These are phyloP conservation scores for Aspergillus neoniger DNA, from an alignment of 2,329 filamentous ascomycete species.

Conservation along the genomic window DNA sequence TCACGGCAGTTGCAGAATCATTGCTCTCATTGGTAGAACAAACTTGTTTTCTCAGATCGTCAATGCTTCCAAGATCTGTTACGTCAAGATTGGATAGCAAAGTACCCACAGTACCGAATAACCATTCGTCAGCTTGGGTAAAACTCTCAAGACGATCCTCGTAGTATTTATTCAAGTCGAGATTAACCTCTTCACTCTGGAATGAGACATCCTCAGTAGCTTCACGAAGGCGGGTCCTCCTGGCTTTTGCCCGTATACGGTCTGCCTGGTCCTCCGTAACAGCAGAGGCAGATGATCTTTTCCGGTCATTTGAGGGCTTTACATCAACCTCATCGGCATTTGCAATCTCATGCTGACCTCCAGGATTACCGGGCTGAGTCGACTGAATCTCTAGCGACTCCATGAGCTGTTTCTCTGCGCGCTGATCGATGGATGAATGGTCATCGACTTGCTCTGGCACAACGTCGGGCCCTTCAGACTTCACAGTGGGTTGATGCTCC, in stretches of 20 bases:
- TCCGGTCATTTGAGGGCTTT: constrained; percentile 51
- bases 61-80: constrained; percentile 46
- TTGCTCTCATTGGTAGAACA: constrained; percentile 19
- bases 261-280: constrained; percentile 60
- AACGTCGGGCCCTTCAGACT: constrained; percentile 16
- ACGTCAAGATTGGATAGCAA: constrained; percentile 56
- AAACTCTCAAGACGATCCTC: constrained; percentile 57
- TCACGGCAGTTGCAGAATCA: constrained; percentile 20
- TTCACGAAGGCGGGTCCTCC: constrained; percentile 62
- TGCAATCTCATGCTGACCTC: constrained; percentile 24
- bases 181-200: constrained; percentile 50
- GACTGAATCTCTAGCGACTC: constrained; percentile 38
- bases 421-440: constrained; percentile 38
- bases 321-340: constrained; percentile 32
- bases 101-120: constrained; percentile 56
- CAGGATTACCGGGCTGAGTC: constrained; percentile 22
- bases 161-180: constrained; percentile 57
- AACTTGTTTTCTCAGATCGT: constrained; percentile 38
- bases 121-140: constrained; percentile 58
- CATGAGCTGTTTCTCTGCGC: constrained; percentile 40
- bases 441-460: constrained; percentile 30
- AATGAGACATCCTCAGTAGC: constrained; percentile 52
- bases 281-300: constrained; percentile 62
- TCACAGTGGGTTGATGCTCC: constrained; percentile 17
- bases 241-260: constrained; percentile 60